Base-by-base conservation (phyloP, 352 stramenopile genomes). In the Lagenidium sp. region DNA sequence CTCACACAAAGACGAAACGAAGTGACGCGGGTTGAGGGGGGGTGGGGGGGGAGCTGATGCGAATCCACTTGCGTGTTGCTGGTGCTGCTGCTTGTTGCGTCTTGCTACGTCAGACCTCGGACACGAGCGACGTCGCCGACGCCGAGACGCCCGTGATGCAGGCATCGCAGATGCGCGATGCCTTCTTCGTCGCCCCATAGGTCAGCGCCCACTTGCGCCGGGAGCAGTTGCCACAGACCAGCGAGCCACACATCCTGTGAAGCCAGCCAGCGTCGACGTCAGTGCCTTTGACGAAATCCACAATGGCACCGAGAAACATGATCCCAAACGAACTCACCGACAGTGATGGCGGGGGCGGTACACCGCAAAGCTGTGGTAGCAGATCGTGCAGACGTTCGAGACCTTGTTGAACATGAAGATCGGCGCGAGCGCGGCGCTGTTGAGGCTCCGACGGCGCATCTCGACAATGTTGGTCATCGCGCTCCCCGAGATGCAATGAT, bases 401-500 rank as follows among this genome's bases (percentile, higher is more conserved):
- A 86, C 63, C 52, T 87, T 87, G 65, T 88, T 70, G 41, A 89
- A 92, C 65, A 92, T 85, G 50, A 88, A 83, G 55, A 93, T 83
- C n/a, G 81, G 77, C 15, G 80, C 81, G 35, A 86, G 60, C 28
- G 68, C 78, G 41, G 81, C 67, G 50, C 68, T 75, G 50, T 82
- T 85, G 51, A 93, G 59, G 35, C 73, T 84, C 3, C 66, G 60
- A 20, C 80, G 74, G 6, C 72, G 68, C 57, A 90, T 59, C 36
- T 79, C 74, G 4, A 69, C 31, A 34, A 65, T 60, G n/a, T 57
- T 42, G 0, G 63, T 41, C 35, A 71, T 47, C 20, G 62, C 53
- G 24, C 56, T 73, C 16, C 78, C 74, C 12, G 65, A 69, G 44
- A 85, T 86, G 45, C 81, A 89, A 47, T 91, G 81, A 18, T 62